These are phyloP conservation scores for Taphrina pruni DNA, from an alignment of 1,139 yeast species.

Conservation along the genomic window DNA sequence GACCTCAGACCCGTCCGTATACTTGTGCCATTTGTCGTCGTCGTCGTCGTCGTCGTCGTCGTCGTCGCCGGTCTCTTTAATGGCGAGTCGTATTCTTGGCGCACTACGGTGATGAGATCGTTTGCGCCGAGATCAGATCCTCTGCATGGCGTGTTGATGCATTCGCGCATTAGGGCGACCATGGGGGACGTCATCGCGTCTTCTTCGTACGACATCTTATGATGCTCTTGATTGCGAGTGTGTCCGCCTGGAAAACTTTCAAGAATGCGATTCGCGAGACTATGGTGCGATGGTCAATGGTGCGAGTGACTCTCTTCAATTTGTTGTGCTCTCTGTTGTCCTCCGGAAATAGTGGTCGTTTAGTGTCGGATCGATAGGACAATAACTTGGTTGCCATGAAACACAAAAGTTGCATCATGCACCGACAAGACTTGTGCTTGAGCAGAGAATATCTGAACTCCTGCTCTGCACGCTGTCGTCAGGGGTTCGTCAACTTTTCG, in stretches of 20 bases:
- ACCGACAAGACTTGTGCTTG: too few relatives aligned
- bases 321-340: constrained; percentile 16
- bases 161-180: constrained; percentile 20
- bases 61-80: not conserved
- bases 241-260: not conserved
- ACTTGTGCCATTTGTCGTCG: not conserved
- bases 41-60: too few relatives aligned
- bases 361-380: not conserved
- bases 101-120: constrained; percentile 19
- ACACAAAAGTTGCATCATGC: constrained; percentile 5
- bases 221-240: not conserved
- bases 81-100: constrained; percentile 9
- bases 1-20: constrained; percentile 13
- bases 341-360: not conserved
- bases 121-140: constrained; percentile 24
- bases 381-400: constrained; percentile 16
- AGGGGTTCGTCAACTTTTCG: too few relatives aligned
- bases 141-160: constrained; percentile 26
- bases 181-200: constrained; percentile 8
- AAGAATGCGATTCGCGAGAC: not conserved
- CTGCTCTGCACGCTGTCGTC: too few relatives aligned
- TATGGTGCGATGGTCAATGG: not conserved
- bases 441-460: too few relatives aligned
- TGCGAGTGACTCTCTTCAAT: not conserved
- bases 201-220: not conserved